Evolutionary conservation across 495 filamentous ascomycete genomes (phyloP), one percentile per base, ranked within the genome.

Genomic region (Mytilinidion resinicola): DNA sequence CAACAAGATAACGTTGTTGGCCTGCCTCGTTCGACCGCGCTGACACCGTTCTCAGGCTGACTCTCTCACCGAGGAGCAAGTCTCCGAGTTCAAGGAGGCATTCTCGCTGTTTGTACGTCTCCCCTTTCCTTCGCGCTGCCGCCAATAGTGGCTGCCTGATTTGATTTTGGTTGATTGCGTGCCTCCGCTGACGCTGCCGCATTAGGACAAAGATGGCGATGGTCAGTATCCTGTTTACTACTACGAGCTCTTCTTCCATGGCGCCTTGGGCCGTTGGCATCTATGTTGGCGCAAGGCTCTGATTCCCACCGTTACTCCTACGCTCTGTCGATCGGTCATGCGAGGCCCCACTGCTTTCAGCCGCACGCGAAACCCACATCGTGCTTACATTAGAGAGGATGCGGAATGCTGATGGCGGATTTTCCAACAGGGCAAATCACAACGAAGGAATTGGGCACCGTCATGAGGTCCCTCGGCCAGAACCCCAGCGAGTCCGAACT

Each of bases 41-140:
- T 66, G 41, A 67, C 61, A 51, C 9, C 9, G 9, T 53, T 50
- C 46, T 17, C 60, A 75, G 73, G 73, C 73, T 50, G 73, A 75
- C 48, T 70, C 72, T 44, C 84, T 98, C 64, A 96, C 93, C 67
- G 93, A 97, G 81, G 93, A 98, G 77, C 93, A 98, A 82, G 92
- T 98, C 68, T 96, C 92, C 72, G 93, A 98, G 80, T 98, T 97
- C 78, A 98, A 97, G 86, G 95, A 98, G 80, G 93, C 93, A 47
- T 98, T 98, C 80, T 98, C 93, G 73, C 87, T 98, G 38, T 98
- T 98, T 76, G 93, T 98, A 82, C 88, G 93, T 91, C 51, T 20
- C 25, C 12, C 48, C 51, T 12, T 12, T 12, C 19, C 33, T 19
- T n/a, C 30, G 33, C 51, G 21, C 34, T 41, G 17, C 34, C 15